Conservation (phyloP, 352 stramenopile species). For the Lagenidium giganteum region DNA sequence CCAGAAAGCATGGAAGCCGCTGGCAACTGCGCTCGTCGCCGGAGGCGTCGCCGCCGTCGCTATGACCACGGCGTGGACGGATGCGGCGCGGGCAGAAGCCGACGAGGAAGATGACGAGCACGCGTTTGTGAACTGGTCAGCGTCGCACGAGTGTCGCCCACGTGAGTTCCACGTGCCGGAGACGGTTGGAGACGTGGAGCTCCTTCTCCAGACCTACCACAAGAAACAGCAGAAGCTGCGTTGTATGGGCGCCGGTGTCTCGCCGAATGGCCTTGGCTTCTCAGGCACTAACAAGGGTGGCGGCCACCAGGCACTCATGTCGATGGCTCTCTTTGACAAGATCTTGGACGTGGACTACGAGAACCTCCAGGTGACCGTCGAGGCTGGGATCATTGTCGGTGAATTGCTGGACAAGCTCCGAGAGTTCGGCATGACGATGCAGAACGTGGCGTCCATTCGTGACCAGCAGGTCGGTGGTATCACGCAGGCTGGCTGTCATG, state of each 20-base stretch:
- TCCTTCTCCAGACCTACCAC: constrained; percentile 53
- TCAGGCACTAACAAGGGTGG: constrained; percentile 17
- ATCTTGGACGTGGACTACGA: constrained; percentile 27
- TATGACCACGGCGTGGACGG: neutral
- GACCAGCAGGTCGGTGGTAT: constrained; percentile 98
- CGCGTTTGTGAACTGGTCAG: constrained; percentile 85
- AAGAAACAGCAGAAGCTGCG: constrained; percentile 78
- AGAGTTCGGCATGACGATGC: constrained; percentile 91
- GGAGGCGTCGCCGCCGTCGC: neutral
- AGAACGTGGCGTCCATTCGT: constrained; percentile 98
- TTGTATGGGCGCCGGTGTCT: constrained; percentile 94
- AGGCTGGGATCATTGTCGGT: constrained; percentile 69
- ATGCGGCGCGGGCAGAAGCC: neutral
- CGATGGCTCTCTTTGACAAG: constrained; percentile 80
- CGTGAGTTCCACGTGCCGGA: constrained; percentile 65
- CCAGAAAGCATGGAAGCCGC: too few relatives aligned
- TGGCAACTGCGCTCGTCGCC: neutral
- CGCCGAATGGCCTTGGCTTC: constrained; percentile 96
- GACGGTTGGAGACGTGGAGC: constrained; percentile 63
- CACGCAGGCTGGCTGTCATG: constrained; percentile 93
- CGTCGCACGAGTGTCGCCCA: constrained; percentile 68
- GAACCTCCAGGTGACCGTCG: constrained; percentile 91
- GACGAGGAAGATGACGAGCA: constrained; percentile 33
- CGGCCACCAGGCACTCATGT: constrained; percentile 83
- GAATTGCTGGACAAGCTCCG: constrained; percentile 74